Evolutionary conservation across 257 asterid species (phyloP), one percentile per base, ranked within the genome.

Genomic region (Scutellaria barbata): DNA sequence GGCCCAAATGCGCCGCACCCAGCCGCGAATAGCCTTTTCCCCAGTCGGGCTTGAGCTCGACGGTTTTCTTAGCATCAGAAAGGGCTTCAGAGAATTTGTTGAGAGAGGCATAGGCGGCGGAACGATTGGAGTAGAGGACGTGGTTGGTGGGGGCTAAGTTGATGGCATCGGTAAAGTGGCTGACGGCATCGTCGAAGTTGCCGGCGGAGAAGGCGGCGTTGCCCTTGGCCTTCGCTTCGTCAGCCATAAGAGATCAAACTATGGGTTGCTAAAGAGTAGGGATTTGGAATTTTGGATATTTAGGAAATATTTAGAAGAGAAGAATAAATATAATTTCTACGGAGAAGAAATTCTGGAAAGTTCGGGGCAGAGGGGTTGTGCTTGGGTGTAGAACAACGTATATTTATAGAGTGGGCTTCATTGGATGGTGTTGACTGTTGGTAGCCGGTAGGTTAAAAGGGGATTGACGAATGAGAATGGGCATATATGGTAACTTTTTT

Each of bases 161-260:
- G 74, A 93, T 87, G 1, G 96, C 98, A 7, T 85, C 87, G n/a
- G 97, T 82, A 81, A 93, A 93, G 76, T 87, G 88, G 62, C 71
- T 73, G 10, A 87, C 81, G 50, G 98, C 98, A 3, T 84, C 92
- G 50, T 70, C 63, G 80, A 71, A 87, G 1, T 86, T 81, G 22
- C 97, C 96, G 83, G 95, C 82, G 56, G 98, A 73, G 90, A 93
- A 93, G 10, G 98, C 96, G 7, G 92, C 92, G 84, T 93, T 90
- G 43, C 98, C 98, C 76, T 83, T 89, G 11, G 92, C 96, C 74
- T 93, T 93, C 3, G 97, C 97, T 87, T 90, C 96, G 56, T 90
- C 96, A 8, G 98, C 96, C 98, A 92, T 30, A 30, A 30, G 35
- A 7, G 48, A 43, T 43, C 48, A 43, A 43, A 43, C 2, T 43